Evolutionary conservation across 1,284 basidiomycete genomes (phyloP), one percentile per base, ranked within the genome.

Genomic region (Sanguinoderma infundibulare): DNA sequence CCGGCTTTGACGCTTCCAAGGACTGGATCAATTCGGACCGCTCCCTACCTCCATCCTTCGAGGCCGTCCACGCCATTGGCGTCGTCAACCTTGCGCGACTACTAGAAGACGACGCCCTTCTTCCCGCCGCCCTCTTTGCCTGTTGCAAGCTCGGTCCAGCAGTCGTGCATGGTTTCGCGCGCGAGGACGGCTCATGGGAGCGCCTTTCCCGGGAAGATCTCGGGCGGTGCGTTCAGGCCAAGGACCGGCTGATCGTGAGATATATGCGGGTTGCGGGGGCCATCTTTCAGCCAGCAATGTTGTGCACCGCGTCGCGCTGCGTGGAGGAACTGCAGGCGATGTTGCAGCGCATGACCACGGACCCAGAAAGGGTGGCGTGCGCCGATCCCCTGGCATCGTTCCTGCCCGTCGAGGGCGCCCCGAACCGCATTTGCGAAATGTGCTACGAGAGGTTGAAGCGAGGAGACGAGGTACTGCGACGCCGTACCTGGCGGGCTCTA

Each of bases 241-340:
- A 35, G 35, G 1, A 14, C 17, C 15, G 7, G 26, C 42, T 71
- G 69, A 71, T 75, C 67, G 68, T 73, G 26, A n/a, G n/a, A n/a
- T n/a, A n/a, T n/a, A n/a, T n/a, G n/a, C n/a, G n/a, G n/a, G n/a
- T n/a, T n/a, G n/a, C n/a, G n/a, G n/a, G n/a, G n/a, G n/a, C n/a
- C n/a, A n/a, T n/a, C n/a, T n/a, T n/a, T n/a, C n/a, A n/a, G n/a
- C n/a, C n/a, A n/a, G n/a, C n/a, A n/a, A n/a, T n/a, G n/a, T n/a
- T n/a, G n/a, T n/a, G n/a, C n/a, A n/a, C n/a, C n/a, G n/a, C n/a
- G 62, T 9, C n/a, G 39, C 39, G 39, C 39, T 40, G 39, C 6
- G 39, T 17, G 9, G 5, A 20, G 39, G 39, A 40, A 20, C 50
- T 47, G 24, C 22, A n/a, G 26, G 44, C 44, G 44, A 47, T 47